Evolutionary conservation across 352 stramenopile genomes (phyloP).

Genomic region (Globisporangium rhizosaccharum): DNA sequence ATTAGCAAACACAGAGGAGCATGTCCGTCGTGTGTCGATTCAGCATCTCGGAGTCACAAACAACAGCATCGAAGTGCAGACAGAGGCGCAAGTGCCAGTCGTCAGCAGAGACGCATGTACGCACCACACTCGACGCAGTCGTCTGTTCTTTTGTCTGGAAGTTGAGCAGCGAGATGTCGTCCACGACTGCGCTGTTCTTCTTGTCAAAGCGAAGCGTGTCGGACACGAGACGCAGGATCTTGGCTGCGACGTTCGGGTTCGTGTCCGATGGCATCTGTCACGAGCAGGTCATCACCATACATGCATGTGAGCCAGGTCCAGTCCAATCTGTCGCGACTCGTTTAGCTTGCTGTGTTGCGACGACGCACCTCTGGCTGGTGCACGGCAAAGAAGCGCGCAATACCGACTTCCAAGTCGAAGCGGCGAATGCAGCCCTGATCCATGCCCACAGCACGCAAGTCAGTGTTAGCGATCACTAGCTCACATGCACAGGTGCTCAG

Average conservation of each 20-base stretch:
- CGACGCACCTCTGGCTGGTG: conserved; percentile 48
- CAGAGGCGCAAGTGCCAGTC: neutral
- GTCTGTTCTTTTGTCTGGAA: conserved; percentile 51
- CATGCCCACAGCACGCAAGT: neutral
- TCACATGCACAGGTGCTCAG: neutral
- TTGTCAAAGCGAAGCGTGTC: conserved; percentile 70
- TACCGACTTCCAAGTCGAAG: conserved; percentile 71
- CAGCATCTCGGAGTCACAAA: neutral
- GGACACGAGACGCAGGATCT: conserved; percentile 68
- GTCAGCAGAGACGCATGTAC: neutral
- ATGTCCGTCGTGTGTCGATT: neutral
- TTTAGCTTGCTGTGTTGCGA: too few relatives aligned
- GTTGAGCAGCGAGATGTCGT: conserved; percentile 69
- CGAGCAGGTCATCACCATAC: neutral
- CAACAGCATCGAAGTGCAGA: neutral
- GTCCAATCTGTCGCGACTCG: neutral
- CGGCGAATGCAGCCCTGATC: conserved; percentile 57
- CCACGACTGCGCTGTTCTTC: conserved; percentile 49
- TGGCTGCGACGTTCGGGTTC: conserved; percentile 50
- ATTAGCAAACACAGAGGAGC: too few relatives aligned
- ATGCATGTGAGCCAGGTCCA: too few relatives aligned
- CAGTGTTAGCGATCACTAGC: neutral
- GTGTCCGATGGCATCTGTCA: conserved; percentile 53
- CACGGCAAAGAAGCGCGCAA: conserved; percentile 67
- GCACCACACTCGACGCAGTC: conserved; percentile 40